A percentile compares a stretch with the other conserved stretches of the same genome.
phyloP scores from a whole-genome alignment of 306 rosid genomes.

The Fagus crenata region DNA sequence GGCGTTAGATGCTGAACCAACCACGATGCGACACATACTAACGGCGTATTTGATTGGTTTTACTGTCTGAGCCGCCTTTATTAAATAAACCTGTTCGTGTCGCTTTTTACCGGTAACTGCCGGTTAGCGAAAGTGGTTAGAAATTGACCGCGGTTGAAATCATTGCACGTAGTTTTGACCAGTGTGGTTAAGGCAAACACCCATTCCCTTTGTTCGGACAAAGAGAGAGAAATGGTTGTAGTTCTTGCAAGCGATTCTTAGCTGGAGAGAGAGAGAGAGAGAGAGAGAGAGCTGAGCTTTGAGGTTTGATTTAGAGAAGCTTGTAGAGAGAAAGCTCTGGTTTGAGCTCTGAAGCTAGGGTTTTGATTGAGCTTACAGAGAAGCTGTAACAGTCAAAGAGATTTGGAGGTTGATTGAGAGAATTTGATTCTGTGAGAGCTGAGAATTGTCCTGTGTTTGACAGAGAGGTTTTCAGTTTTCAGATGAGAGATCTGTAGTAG shows the following conservation, averaged over 20 bases:
- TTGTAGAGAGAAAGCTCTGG: constrained; percentile 6
- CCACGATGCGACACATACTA: neutral
- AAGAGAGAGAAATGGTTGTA: constrained; percentile 6
- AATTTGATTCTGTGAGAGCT: neutral
- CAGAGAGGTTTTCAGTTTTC: constrained; percentile 1
- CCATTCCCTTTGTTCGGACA: constrained; percentile 34
- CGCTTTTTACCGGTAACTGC: constrained; percentile 44
- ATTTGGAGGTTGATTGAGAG: neutral
- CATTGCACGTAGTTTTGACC: constrained; percentile 55
- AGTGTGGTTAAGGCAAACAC: constrained; percentile 42
- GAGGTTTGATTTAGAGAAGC: neutral
- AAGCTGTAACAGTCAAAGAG: neutral
- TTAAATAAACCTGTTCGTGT: constrained; percentile 24
- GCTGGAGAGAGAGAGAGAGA: constrained; percentile 12
- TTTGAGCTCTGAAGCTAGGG: constrained; percentile 26
- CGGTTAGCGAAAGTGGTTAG: constrained; percentile 43
- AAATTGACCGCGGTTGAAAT: constrained; percentile 65
- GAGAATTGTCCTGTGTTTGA: no score
- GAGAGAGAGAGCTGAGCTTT: neutral
- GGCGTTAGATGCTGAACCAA: constrained; percentile 34
- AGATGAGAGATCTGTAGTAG: constrained; percentile 65
- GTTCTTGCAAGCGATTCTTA: constrained; percentile 37
- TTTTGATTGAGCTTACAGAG: constrained; percentile 2
- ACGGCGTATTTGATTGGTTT: constrained; percentile 16
- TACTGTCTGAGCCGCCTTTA: constrained; percentile 30